These are phyloP conservation scores for Aspergillus indologenus DNA, from an alignment of 495 filamentous ascomycete genomes.

Conservation along the genomic window DNA sequence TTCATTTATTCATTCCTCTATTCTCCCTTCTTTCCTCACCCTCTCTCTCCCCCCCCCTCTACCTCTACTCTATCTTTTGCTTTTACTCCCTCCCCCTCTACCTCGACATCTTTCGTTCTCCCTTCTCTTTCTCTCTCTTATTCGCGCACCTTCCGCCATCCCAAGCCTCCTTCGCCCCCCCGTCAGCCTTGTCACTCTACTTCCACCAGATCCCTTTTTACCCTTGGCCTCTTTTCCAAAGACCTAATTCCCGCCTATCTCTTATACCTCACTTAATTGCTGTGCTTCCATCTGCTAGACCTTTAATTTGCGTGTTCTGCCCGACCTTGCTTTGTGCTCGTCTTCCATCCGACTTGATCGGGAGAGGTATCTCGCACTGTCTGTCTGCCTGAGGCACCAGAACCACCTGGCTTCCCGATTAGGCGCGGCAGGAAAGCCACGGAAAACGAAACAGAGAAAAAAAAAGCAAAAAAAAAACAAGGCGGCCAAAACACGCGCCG, in stretches of 20 bases:
- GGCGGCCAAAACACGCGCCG: conserved; percentile 3
- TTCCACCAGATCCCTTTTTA: conserved; percentile 16
- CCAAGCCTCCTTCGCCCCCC: conserved; percentile 27
- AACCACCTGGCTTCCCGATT: neutral
- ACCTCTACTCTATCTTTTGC: conserved; percentile 25
- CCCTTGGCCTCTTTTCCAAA: conserved; percentile 9
- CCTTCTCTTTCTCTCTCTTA: conserved; percentile 12
- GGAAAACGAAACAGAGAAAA: conserved; percentile 15
- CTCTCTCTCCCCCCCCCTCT: conserved; percentile 19
- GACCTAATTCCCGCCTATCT: neutral
- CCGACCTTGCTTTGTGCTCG: too few species aligned
- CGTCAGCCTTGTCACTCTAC: conserved; percentile 20
- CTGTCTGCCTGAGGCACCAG: conserved; percentile 4
- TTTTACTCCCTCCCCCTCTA: conserved; percentile 28
- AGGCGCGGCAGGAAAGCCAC: conserved; percentile 17
- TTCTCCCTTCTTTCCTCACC: conserved; percentile 25
- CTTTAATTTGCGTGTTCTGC: conserved; percentile 5
- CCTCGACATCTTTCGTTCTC: conserved; percentile 13
- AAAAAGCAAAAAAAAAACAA: conserved; percentile 25
- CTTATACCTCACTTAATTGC: conserved; percentile 9
- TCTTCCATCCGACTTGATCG: neutral
- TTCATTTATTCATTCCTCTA: conserved; percentile 25
- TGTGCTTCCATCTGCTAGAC: conserved; percentile 9
- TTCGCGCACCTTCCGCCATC: conserved; percentile 18
- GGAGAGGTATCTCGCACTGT: neutral